A percentile compares a stretch with the other conserved stretches of the same genome.
phyloP scores from a whole-genome alignment of 2,329 filamentous ascomycete genomes.

The Hypoxylon sp. region DNA sequence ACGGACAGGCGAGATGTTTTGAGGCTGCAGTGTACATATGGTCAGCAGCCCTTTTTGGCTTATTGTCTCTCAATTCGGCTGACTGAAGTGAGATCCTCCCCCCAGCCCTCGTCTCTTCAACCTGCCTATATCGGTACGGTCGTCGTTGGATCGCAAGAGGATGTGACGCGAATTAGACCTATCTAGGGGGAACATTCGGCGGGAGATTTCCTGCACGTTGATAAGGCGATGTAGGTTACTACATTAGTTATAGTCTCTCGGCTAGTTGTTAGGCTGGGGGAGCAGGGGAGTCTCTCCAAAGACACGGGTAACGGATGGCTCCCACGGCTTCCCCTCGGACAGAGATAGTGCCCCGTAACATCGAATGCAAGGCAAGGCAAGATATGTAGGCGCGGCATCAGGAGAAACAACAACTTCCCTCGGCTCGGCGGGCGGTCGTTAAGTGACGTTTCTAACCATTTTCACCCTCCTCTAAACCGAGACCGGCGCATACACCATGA shows the following conservation, averaged over 20 bases:
- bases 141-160: constrained; percentile 28
- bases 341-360: constrained; percentile 30
- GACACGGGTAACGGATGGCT: constrained; percentile 5
- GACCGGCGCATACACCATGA: constrained; percentile 25
- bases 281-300: constrained; percentile 17
- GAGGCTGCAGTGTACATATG: constrained; percentile 29
- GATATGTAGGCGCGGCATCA: constrained; percentile 35
- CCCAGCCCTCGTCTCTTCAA: constrained; percentile 16
- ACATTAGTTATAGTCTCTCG: constrained; percentile 16
- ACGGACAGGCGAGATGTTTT: constrained; percentile 24
- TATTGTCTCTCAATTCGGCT: constrained; percentile 28
- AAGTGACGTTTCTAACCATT: constrained; percentile 19
- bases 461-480: constrained; percentile 14
- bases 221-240: constrained; percentile 22
- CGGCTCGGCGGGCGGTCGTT: constrained; percentile 33
- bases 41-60: constrained; percentile 17
- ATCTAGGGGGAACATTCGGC: constrained; percentile 10
- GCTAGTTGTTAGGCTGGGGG: constrained; percentile 18
- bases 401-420: constrained; percentile 24
- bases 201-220: constrained; percentile 34
- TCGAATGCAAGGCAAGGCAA: constrained; percentile 38
- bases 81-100: constrained; percentile 20
- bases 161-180: constrained; percentile 29
- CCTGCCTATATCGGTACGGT: constrained; percentile 21
- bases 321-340: constrained; percentile 21